Base-by-base conservation (phyloP, 2,329 filamentous ascomycete species). In the Sclerotinia borealis region DNA sequence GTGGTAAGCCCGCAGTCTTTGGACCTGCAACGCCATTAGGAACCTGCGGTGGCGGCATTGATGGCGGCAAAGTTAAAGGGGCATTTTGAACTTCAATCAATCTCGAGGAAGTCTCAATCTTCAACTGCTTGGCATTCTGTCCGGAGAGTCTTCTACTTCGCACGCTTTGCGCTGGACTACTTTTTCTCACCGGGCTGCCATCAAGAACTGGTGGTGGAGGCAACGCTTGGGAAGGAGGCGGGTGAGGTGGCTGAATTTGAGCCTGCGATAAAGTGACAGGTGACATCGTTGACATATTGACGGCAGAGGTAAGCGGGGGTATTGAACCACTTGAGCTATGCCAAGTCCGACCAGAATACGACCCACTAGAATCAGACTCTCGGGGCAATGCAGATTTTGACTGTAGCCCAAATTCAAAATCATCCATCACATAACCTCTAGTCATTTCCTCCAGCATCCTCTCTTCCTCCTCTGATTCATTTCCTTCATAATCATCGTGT, bases 361-460 rank as follows among this genome's bases (percentile, higher is more conserved):
- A 56, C 17, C 85, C 86, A 77, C 90, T 96, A 1, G 91, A 93
- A 73, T 91, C 89, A 3, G 92, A 95, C 72, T 93, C 88, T 64
- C 91, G 85, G 39, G 90, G 89, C 27, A 91, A 75, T 31, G 86
- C 82, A 19, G 85, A 87, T 69, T 88, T 91, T 7, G 83, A 83
- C 69, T 86, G 83, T 39, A 87, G 77, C 61, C 86, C 88, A 72
- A 93, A 90, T 64, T 91, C 83, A 72, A 96, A 96, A 63, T 93
- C 89, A 63, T 93, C 91, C 72, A 95, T 86, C 61, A 87, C 84
- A 75, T 92, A 93, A 60, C 90, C 91, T 67, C 85, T 86, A 0
- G 91, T 92, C 83, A 98, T 92, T 74, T 96, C 92, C 66, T 97
- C 93, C 55, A 97, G 76, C 60, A 92, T 82, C 39, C 87, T 83